Evolutionary conservation across 2,329 filamentous ascomycete genomes (phyloP), one percentile per base, ranked within the genome.

Genomic region (Penicillium sp.): DNA sequence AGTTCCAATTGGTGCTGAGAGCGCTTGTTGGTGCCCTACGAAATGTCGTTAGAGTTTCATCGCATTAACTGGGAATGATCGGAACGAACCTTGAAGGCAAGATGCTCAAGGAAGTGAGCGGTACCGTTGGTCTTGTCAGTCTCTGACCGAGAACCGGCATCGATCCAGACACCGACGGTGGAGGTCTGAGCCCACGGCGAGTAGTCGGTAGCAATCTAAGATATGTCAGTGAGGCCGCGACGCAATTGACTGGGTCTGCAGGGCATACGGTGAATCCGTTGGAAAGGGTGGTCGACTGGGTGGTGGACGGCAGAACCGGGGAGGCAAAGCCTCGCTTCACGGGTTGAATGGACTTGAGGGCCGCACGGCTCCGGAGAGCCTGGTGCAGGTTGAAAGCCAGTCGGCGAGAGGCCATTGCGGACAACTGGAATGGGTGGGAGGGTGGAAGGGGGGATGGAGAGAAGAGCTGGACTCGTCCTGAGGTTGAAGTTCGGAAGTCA

Each of bases 71-170:
- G 33, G 20, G 18, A 27, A 23, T 39, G 38, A 46, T 44, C 25
- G 24, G 35, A 44, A 47, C 52, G 63, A 81, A 95, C 90, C 89
- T 98, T 98, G 86, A 98, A 98, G 66, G 95, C 95, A 75, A 98
- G 83, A 80, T 98, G 93, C 82, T 98, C 93, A 67, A 98, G 84
- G 82, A 98, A 98, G 80, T 98, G 93, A 70, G 93, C 93, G 66
- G 93, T 98, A 77, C 93, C 93, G 80, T 97, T 98, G 71, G 89
- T 97, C 83, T 90, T 90, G 78, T 93, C 86, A 65, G 93, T 98
- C 82, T 98, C 93, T 74, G 93, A 90, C 75, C 93, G 84, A 75
- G 90, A 96, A 72, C 93, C 93, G 73, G 95, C 92, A 78, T 98
- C 95, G 74, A 98, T 98, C 91, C 93, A 98, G 62, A 98, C 89